Evolutionary conservation across 306 rosid genomes (phyloP).

Genomic region (Cucumis cinereus): DNA sequence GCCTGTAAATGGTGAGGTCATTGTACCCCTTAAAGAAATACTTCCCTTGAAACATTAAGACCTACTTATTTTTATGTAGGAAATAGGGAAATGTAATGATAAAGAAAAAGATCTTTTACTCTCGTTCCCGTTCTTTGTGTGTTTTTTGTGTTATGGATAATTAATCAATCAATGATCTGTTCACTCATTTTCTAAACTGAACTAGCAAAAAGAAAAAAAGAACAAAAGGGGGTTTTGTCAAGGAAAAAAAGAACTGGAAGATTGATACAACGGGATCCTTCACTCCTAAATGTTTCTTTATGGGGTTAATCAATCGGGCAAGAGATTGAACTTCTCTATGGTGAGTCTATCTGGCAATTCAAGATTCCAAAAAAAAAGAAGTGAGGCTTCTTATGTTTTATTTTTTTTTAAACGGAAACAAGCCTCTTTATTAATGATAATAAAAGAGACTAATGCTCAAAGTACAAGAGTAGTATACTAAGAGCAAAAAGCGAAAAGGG

Average conservation of each 20-base stretch:
- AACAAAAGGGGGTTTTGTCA: neutral
- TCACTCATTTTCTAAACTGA: neutral
- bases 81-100: neutral
- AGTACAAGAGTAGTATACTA: too few species aligned
- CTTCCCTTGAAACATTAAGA: neutral
- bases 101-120: neutral
- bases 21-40: neutral
- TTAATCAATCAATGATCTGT: neutral
- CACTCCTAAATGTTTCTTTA: too few species aligned
- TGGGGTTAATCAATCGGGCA: too few species aligned
- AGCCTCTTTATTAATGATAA: too few species aligned
- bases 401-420: too few species aligned
- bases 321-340: too few species aligned
- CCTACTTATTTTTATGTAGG: neutral
- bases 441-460: too few species aligned
- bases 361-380: too few species aligned
- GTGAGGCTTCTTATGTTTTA: too few species aligned
- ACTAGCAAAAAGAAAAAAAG: neutral
- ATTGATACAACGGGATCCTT: too few species aligned
- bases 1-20: neutral
- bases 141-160: neutral
- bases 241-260: neutral
- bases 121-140: neutral
- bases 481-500: too few species aligned
- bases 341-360: too few species aligned